Base-by-base conservation (phyloP, 805 yeast species). In the Ogataea populi-albae region DNA sequence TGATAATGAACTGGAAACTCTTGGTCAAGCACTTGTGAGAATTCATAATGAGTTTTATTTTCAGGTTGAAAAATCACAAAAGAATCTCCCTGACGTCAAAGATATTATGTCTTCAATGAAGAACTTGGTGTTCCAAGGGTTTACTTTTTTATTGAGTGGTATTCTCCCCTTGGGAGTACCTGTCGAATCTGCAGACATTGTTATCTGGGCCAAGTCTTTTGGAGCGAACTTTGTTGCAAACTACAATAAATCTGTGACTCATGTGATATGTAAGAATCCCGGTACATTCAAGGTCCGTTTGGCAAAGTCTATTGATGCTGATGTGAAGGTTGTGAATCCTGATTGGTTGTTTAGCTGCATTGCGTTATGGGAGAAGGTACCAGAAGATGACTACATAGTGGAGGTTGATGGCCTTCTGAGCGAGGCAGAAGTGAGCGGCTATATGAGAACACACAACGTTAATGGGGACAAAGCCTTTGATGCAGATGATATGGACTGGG, bases 281-380 rank as follows among this genome's bases (percentile, higher is more conserved):
- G 79, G 81, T 14, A 93, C 98, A 0, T 74, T 77, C 50, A 91
- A 91, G 57, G 96, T 89, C 7, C 72, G 89, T 30, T 71, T 82
- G 21, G 97, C 96, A 0, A 76, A 73, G 52, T 66, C 81, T 0
- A 65, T 77, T 36, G 64, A 77, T 26, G 79, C 81, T 1, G 41
- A 59, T 15, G 81, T 82, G 23, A 78, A 81, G 48, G 73, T 91
- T n/a, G 95, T 91, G 14, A 81, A 80, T 51, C 89, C 95, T 3
- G 93, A 86, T 51, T 91, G 98, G 98, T 62, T 91, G 3, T 89
- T 89, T 63, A 79, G 82, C 23, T 85, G 96, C 58, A 67, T 91
- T 46, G 79, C 88, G 6, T 62, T 71, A 17, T 91, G 98, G 98
- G 66, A 68, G 37, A 73, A 71, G 30, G 80, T 79, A 0, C 77